Conservation (phyloP, 495 filamentous ascomycete genomes). For the Penicillium canariense region DNA sequence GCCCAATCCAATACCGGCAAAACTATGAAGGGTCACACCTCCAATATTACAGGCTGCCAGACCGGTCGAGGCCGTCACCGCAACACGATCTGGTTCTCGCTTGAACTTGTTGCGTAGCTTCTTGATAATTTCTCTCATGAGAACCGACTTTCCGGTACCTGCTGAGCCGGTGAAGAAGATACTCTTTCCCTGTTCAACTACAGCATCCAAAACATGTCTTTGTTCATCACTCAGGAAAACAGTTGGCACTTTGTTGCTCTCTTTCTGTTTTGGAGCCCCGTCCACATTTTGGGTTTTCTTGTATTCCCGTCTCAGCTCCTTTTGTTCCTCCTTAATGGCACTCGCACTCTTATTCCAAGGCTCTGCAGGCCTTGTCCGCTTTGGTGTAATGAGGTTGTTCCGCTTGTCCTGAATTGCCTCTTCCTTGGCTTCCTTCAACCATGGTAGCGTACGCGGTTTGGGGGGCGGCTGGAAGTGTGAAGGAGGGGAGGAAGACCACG, state of each 20-base stretch:
- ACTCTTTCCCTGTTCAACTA: conserved; percentile 72
- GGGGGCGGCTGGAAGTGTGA: conserved; percentile 45
- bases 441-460: conserved; percentile 57
- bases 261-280: conserved; percentile 13
- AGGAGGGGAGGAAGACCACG: conserved; percentile 64
- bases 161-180: conserved; percentile 98
- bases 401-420: conserved; percentile 28
- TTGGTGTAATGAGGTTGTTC: conserved; percentile 26
- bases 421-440: conserved; percentile 42
- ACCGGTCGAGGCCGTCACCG: conserved; percentile 93
- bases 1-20: conserved; percentile 90
- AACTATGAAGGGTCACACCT: conserved; percentile 93
- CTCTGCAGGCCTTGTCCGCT: conserved; percentile 45
- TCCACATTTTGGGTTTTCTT: conserved; percentile 49
- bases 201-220: conserved; percentile 73
- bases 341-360: conserved; percentile 83
- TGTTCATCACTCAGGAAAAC: conserved; percentile 86
- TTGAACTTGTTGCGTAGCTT: conserved; percentile 72
- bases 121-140: conserved; percentile 86
- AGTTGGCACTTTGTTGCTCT: conserved; percentile 44
- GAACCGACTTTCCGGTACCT: conserved; percentile 95
- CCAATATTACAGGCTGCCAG: conserved; percentile 96
- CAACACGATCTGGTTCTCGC: conserved; percentile 74
- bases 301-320: conserved; percentile 61
- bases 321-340: conserved; percentile 78